phyloP scores from a whole-genome alignment of 257 asterid genomes.

The Ophiorrhiza pumila region DNA sequence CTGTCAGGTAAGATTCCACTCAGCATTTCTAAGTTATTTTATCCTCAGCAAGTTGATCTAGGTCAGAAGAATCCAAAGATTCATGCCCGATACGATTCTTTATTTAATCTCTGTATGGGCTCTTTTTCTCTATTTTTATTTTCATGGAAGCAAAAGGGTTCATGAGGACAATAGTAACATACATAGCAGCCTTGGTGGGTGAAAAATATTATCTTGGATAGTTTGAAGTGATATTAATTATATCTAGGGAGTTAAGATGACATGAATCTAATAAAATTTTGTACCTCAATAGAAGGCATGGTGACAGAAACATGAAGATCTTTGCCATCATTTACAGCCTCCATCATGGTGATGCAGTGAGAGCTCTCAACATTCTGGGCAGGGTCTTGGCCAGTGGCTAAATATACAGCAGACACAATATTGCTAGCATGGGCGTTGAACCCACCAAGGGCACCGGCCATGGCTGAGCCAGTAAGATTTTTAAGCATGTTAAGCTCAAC shows the following conservation, averaged over 20 bases:
- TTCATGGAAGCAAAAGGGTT: background rate
- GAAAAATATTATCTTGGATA: background rate
- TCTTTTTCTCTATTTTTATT: background rate
- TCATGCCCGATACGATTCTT: background rate
- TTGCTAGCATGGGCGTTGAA: slow-evolving; percentile 60
- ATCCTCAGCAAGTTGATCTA: background rate
- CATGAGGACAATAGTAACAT: slow-evolving; percentile 8
- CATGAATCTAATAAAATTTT: too few species aligned
- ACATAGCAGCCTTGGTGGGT: background rate
- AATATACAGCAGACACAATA: slow-evolving; percentile 43
- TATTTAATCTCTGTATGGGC: background rate
- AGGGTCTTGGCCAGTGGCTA: slow-evolving; percentile 60
- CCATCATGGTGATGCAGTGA: slow-evolving; percentile 57
- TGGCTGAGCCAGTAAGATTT: slow-evolving; percentile 49
- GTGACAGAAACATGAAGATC: slow-evolving; percentile 55
- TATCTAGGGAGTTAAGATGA: background rate
- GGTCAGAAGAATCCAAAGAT: slow-evolving; percentile 19
- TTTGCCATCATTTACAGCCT: slow-evolving; percentile 45
- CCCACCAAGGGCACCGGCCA: slow-evolving; percentile 59
- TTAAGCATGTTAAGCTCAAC: slow-evolving; percentile 55
- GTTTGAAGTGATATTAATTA: background rate
- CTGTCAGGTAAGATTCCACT: slow-evolving; percentile 21
- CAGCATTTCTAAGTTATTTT: background rate
- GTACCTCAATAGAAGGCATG: slow-evolving; percentile 64
- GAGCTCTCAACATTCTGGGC: slow-evolving; percentile 59